Evolutionary conservation across 345 rosid genomes (phyloP).

Genomic region (Limnanthes douglasii): DNA sequence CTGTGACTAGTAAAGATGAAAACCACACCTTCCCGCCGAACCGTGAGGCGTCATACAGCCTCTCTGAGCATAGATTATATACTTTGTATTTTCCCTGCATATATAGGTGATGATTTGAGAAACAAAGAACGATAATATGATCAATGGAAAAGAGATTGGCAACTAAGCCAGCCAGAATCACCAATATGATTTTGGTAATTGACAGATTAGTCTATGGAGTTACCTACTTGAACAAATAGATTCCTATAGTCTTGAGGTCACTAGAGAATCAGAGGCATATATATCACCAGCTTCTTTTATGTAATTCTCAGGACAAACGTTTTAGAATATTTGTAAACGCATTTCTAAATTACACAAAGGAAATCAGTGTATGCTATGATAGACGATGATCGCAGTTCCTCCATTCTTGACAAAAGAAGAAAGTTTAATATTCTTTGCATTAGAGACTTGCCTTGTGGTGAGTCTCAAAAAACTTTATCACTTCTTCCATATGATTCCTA

Average conservation of each 20-base stretch:
- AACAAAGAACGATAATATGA: not conserved
- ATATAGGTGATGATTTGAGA: slow-evolving; percentile 6
- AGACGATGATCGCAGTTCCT: not conserved
- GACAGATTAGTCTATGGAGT: not conserved
- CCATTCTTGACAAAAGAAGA: not conserved
- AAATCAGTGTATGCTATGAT: not conserved
- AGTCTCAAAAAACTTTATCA: slow-evolving; percentile 76
- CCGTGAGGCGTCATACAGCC: slow-evolving; percentile 74
- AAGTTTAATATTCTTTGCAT: not conserved
- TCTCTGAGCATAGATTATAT: slow-evolving; percentile 90
- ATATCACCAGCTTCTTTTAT: too few species aligned
- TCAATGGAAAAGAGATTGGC: not conserved
- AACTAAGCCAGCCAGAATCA: not conserved
- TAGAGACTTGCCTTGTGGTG: slow-evolving; percentile 62
- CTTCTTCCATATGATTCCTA: slow-evolving; percentile 95
- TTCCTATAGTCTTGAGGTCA: too few species aligned
- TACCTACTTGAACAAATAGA: not conserved
- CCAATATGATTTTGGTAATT: not conserved
- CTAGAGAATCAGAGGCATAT: too few species aligned
- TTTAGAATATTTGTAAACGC: too few species aligned
- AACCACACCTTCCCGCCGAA: slow-evolving; percentile 72
- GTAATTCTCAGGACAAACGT: too few species aligned
- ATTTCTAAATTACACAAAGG: too few species aligned
- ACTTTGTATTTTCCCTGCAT: slow-evolving; percentile 91
- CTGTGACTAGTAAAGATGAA: slow-evolving; percentile 5